These are phyloP conservation scores for Pseudogymnoascus sp. DNA, from an alignment of 2,329 filamentous ascomycete species.

Conservation along the genomic window DNA sequence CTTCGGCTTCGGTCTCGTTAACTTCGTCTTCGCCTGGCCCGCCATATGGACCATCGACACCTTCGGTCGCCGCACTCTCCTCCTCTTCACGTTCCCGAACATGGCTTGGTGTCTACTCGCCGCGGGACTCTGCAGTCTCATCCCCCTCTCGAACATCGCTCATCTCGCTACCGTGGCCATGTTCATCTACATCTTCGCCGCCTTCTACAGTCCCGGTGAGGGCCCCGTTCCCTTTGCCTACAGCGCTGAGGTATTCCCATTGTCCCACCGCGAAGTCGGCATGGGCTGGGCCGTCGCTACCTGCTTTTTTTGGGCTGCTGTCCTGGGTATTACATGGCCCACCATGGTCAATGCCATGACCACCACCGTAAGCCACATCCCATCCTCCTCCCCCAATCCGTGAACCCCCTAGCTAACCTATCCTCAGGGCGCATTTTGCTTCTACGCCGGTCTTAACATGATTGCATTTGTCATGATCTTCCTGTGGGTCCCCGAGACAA, in stretches of 20 bases:
- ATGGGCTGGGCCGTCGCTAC: constrained; percentile 64
- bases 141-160: constrained; percentile 30
- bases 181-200: constrained; percentile 52
- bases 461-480: constrained; percentile 47
- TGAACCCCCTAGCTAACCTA: neutral
- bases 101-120: constrained; percentile 57
- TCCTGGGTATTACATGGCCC: constrained; percentile 44
- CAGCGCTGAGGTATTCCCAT: constrained; percentile 60
- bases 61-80: constrained; percentile 49
- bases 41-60: constrained; percentile 59
- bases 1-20: constrained; percentile 54
- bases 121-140: constrained; percentile 48
- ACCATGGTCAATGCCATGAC: constrained; percentile 33
- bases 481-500: constrained; percentile 46
- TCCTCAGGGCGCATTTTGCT: constrained; percentile 37
- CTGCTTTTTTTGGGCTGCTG: constrained; percentile 49
- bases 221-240: constrained; percentile 63
- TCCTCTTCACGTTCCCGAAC: constrained; percentile 56
- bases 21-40: constrained; percentile 57
- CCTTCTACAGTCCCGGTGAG: constrained; percentile 57
- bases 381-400: neutral
- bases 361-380: constrained; percentile 12
- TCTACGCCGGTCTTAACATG: constrained; percentile 46
- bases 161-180: constrained; percentile 47
- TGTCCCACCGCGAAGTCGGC: constrained; percentile 62